A percentile compares a stretch with the other conserved stretches of the same genome.
Evolutionary conservation across 805 yeast genomes (phyloP).

Genomic region (Teunomyces pallodes): DNA sequence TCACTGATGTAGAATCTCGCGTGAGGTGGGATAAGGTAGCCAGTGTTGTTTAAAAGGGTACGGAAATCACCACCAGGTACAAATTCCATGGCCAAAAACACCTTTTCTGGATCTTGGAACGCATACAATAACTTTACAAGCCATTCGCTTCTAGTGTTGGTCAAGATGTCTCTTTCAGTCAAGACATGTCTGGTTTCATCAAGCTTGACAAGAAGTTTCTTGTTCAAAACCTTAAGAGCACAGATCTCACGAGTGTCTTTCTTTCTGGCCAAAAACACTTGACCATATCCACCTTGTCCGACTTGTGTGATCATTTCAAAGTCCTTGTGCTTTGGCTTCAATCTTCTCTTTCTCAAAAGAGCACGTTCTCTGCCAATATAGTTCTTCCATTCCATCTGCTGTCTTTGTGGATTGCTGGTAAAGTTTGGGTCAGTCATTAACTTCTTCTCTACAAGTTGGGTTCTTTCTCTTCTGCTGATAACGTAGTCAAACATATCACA

Average conservation of each 20-base stretch:
- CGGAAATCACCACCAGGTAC: constrained; percentile 99
- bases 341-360: constrained; percentile 79
- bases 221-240: constrained; percentile 89
- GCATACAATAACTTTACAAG: constrained; percentile 90
- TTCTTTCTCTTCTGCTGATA: constrained; percentile 78
- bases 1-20: constrained; percentile 93
- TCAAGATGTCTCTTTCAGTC: constrained; percentile 93
- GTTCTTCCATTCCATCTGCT: constrained; percentile 60
- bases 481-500: constrained; percentile 95
- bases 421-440: constrained; percentile 51
- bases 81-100: constrained; percentile 96
- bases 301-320: constrained; percentile 97
- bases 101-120: constrained; percentile 87
- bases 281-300: constrained; percentile 99
- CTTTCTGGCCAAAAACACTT: constrained; percentile 93
- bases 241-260: constrained; percentile 93
- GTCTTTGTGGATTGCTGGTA: constrained; percentile 27
- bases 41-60: constrained; percentile 89
- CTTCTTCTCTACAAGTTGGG: constrained; percentile 63
- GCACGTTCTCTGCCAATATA: constrained; percentile 85
- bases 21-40: constrained; percentile 88
- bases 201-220: constrained; percentile 77
- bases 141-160: constrained; percentile 97
- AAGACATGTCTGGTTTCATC: constrained; percentile 95
- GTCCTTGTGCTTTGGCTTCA: constrained; percentile 91